phyloP scores from a whole-genome alignment of 2,329 filamentous ascomycete genomes.

The Tolypocladium amazonense region DNA sequence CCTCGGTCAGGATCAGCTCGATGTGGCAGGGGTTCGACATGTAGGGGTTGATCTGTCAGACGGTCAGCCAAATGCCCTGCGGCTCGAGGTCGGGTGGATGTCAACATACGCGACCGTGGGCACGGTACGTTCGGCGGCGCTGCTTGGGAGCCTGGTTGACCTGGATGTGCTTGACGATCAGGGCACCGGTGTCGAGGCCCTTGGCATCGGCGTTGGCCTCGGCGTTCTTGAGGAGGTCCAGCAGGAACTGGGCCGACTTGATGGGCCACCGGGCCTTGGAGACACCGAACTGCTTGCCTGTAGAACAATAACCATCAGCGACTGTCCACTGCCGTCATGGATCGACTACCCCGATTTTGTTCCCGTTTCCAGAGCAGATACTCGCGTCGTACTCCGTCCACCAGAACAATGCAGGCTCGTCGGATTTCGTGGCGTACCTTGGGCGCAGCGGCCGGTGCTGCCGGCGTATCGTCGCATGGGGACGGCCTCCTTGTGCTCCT shows the following conservation, averaged over 20 bases:
- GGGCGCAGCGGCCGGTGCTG: conserved; percentile 87
- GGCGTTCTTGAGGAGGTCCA: conserved; percentile 94
- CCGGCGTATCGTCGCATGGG: conserved; percentile 97
- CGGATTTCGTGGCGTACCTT: conserved; percentile 61
- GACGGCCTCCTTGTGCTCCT: conserved; percentile 93
- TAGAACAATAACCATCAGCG: conserved; percentile 18
- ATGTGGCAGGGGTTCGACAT: conserved; percentile 99
- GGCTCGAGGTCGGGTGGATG: not conserved
- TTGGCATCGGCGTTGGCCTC: conserved; percentile 96
- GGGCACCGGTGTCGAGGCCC: conserved; percentile 93
- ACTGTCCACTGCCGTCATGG: not conserved
- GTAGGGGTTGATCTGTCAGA: conserved; percentile 90
- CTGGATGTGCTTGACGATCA: conserved; percentile 99
- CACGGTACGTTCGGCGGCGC: conserved; percentile 98
- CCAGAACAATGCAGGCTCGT: not conserved
- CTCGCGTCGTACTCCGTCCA: not conserved
- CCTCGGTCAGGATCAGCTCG: conserved; percentile 98
- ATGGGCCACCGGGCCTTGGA: conserved; percentile 96
- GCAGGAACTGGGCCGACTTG: conserved; percentile 97
- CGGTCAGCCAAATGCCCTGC: not conserved
- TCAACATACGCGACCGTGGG: conserved; percentile 92
- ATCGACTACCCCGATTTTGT: not conserved
- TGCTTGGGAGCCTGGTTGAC: conserved; percentile 99
- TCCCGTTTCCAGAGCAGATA: not conserved
- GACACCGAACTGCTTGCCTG: conserved; percentile 98